A percentile compares a stretch with the other conserved stretches of the same genome.
phyloP scores from a whole-genome alignment of 2,329 filamentous ascomycete species.

The Fusarium longipes region DNA sequence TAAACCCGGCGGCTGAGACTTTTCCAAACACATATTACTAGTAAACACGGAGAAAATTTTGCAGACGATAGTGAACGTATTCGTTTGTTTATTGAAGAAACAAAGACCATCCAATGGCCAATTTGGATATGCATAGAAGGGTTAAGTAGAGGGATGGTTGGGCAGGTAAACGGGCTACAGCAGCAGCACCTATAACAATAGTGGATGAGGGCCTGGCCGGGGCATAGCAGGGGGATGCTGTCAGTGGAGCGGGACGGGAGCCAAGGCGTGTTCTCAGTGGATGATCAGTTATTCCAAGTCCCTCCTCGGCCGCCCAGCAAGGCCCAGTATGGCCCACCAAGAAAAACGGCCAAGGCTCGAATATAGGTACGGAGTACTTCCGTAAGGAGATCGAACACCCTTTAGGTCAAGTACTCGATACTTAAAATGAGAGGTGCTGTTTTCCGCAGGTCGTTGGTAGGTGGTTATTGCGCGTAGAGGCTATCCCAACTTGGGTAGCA shows the following conservation, averaged over 20 bases:
- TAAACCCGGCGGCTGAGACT: conserved; percentile 14
- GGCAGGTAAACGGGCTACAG: conserved; percentile 27
- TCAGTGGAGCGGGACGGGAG: conserved; percentile 41
- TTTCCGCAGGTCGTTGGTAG: conserved; percentile 19
- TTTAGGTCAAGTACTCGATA: conserved; percentile 16
- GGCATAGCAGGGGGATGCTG: conserved; percentile 30
- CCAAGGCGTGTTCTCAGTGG: conserved; percentile 34
- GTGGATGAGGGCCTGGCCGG: conserved; percentile 23
- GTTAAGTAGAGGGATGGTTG: conserved; percentile 23
- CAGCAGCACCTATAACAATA: conserved; percentile 27
- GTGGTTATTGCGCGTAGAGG: conserved; percentile 19
- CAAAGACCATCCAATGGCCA: conserved; percentile 12
- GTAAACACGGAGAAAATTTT: background rate
- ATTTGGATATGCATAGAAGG: conserved; percentile 9
- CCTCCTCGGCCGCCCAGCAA: conserved; percentile 26
- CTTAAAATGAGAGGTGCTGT: conserved; percentile 11
- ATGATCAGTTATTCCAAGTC: conserved; percentile 30
- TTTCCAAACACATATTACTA: conserved; percentile 8
- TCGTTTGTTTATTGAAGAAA: conserved; percentile 11
- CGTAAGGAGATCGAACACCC: background rate
- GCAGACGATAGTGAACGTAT: background rate
- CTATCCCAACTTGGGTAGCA: conserved; percentile 38
- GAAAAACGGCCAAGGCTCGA: conserved; percentile 22
- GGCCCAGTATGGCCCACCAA: conserved; percentile 23
- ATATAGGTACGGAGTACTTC: conserved; percentile 32